Percentiles rank a stretch among this genome's conserved stretches.
Evolutionary conservation across 2,329 filamentous ascomycete species (phyloP).

Genomic region (Aspergillus terreus): DNA sequence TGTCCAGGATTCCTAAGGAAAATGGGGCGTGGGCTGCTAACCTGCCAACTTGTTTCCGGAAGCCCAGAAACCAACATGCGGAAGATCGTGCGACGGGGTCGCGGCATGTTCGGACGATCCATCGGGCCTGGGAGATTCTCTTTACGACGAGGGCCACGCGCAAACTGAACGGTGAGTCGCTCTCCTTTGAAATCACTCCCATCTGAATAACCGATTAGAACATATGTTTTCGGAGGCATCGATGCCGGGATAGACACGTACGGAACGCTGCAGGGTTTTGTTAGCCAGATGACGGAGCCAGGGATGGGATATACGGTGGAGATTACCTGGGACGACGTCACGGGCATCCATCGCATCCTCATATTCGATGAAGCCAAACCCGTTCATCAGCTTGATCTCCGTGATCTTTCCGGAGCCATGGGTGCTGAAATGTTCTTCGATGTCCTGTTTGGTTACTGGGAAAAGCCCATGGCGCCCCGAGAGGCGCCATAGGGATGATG

Average conservation of each 20-base stretch:
- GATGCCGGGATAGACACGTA: slow-evolving; percentile 59
- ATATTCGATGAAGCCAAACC: slow-evolving; percentile 99
- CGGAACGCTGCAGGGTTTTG: slow-evolving; percentile 49
- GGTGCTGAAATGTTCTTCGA: slow-evolving; percentile 90
- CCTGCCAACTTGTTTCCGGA: slow-evolving; percentile 99
- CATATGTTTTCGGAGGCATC: slow-evolving; percentile 35
- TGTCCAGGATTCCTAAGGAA: slow-evolving; percentile 25
- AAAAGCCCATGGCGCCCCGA: slow-evolving; percentile 28
- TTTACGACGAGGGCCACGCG: slow-evolving; percentile 74
- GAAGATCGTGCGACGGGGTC: slow-evolving; percentile 89
- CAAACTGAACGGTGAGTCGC: slow-evolving; percentile 96
- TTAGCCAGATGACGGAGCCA: slow-evolving; percentile 15
- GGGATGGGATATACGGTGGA: not conserved
- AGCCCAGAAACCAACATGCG: slow-evolving; percentile 98
- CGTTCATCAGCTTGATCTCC: slow-evolving; percentile 99
- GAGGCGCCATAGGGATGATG: slow-evolving; percentile 26
- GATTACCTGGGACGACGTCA: slow-evolving; percentile 93
- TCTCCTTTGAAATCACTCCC: slow-evolving; percentile 98
- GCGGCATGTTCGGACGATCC: slow-evolving; percentile 63
- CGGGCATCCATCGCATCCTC: slow-evolving; percentile 97
- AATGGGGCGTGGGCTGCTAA: slow-evolving; percentile 60
- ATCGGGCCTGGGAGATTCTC: slow-evolving; percentile 61
- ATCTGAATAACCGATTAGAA: slow-evolving; percentile 54
- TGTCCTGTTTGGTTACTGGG: slow-evolving; percentile 90
- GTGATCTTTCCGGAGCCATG: slow-evolving; percentile 97